Percentiles rank a stretch among this genome's conserved stretches.
phyloP scores from a whole-genome alignment of 352 stramenopile genomes.

The Plasmopara viticola region DNA sequence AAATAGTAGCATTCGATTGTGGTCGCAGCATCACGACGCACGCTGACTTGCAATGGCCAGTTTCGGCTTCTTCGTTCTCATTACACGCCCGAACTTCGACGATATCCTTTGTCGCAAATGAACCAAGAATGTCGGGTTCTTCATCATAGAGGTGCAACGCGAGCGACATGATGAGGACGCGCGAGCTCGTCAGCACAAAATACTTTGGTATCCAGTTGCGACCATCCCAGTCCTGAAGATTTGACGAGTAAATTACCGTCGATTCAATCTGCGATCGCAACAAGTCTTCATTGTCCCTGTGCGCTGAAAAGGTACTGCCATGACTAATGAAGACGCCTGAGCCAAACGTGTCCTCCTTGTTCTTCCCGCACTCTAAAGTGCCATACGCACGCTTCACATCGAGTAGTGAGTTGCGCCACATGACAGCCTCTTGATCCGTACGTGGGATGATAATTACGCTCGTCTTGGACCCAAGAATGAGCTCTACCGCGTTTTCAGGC shows the following conservation, averaged over 20 bases:
- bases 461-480: conserved; percentile 68
- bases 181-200: conserved; percentile 78
- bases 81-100: conserved; percentile 72
- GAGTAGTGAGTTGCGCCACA: conserved; percentile 74
- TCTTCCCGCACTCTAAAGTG: conserved; percentile 64
- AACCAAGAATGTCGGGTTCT: conserved; percentile 78
- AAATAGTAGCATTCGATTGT: conserved; percentile 8
- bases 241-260: conserved; percentile 74
- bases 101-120: conserved; percentile 77
- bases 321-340: conserved; percentile 79
- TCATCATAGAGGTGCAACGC: conserved; percentile 84
- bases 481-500: conserved; percentile 78
- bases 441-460: conserved; percentile 79
- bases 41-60: conserved; percentile 40
- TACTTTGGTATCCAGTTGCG: conserved; percentile 87
- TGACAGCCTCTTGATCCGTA: conserved; percentile 78
- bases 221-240: conserved; percentile 81
- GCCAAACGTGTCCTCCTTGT: conserved; percentile 68
- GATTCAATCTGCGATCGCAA: conserved; percentile 78
- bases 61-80: conserved; percentile 63
- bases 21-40: conserved; percentile 52
- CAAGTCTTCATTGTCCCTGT: conserved; percentile 83
- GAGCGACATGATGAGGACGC: conserved; percentile 73
- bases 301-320: conserved; percentile 76
- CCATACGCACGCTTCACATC: conserved; percentile 82